These are phyloP conservation scores for Cyamopsis tetragonoloba DNA, from an alignment of 306 rosid species.

Conservation along the genomic window DNA sequence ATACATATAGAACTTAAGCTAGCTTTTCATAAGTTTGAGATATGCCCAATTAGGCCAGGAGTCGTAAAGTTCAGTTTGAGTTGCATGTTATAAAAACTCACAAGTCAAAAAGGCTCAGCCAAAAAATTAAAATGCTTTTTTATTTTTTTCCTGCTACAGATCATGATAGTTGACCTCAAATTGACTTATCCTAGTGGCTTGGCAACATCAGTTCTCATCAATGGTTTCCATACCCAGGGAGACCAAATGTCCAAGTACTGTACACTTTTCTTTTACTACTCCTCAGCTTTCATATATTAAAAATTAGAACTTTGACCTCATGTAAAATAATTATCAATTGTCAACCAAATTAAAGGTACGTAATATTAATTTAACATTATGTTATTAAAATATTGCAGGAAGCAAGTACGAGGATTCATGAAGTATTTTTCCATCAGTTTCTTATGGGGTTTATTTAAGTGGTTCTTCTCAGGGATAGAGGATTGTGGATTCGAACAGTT, in stretches of 20 bases:
- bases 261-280: slow-evolving; percentile 1
- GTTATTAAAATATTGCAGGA: slow-evolving; percentile 44
- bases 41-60: background rate
- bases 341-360: background rate
- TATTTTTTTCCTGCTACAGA: slow-evolving; percentile 39
- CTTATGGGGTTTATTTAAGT: slow-evolving; percentile 87
- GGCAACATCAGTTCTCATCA: slow-evolving; percentile 94
- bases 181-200: slow-evolving; percentile 88
- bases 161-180: slow-evolving; percentile 88
- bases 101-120: background rate
- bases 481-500: slow-evolving; percentile 78
- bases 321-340: background rate
- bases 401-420: slow-evolving; percentile 75
- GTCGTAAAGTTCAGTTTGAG: background rate
- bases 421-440: slow-evolving; percentile 76
- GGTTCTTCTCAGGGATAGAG: slow-evolving; percentile 84
- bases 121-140: background rate
- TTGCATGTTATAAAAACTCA: background rate
- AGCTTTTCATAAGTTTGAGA: background rate
- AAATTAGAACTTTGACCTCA: background rate
- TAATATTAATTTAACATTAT: background rate
- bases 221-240: slow-evolving; percentile 90
- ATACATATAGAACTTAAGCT: background rate
- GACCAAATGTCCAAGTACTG: slow-evolving; percentile 81
- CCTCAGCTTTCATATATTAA: background rate